phyloP scores from a whole-genome alignment of 2,329 filamentous ascomycete species.

The Fusarium algeriense region DNA sequence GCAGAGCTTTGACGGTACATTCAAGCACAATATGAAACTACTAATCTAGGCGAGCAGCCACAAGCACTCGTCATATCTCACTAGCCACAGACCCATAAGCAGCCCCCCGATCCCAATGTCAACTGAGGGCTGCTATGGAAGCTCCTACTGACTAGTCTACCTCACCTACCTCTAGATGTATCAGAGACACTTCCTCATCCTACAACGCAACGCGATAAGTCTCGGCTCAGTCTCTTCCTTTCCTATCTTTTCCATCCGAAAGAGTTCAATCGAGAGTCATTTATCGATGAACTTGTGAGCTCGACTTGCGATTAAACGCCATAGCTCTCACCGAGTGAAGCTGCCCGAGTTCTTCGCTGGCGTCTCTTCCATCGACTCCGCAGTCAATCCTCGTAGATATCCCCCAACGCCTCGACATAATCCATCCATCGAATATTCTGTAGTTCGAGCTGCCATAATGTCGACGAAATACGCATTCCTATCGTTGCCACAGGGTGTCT shows the following conservation, averaged over 20 bases:
- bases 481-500: constrained; percentile 89
- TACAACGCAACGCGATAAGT: constrained; percentile 7
- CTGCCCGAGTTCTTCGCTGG: constrained; percentile 18
- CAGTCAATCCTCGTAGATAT: constrained; percentile 19
- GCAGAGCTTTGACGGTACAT: not conserved
- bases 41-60: constrained; percentile 17
- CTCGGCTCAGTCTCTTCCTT: not conserved
- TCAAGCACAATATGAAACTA: not conserved
- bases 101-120: constrained; percentile 27
- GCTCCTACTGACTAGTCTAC: not conserved
- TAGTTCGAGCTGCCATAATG: constrained; percentile 52
- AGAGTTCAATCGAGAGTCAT: constrained; percentile 2
- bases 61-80: constrained; percentile 29
- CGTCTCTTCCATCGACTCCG: constrained; percentile 27
- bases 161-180: not conserved
- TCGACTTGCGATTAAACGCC: constrained; percentile 1
- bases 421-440: constrained; percentile 5
- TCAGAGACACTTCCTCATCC: constrained; percentile 12
- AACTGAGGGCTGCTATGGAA: not conserved
- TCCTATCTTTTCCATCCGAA: constrained; percentile 3
- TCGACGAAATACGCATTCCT: constrained; percentile 83
- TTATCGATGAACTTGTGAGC: constrained; percentile 22
- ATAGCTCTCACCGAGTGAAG: constrained; percentile 23
- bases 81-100: constrained; percentile 22
- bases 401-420: constrained; percentile 14